These are phyloP conservation scores for Ceratocystis huliohia DNA, from an alignment of 2,329 filamentous ascomycete species.

Conservation along the genomic window DNA sequence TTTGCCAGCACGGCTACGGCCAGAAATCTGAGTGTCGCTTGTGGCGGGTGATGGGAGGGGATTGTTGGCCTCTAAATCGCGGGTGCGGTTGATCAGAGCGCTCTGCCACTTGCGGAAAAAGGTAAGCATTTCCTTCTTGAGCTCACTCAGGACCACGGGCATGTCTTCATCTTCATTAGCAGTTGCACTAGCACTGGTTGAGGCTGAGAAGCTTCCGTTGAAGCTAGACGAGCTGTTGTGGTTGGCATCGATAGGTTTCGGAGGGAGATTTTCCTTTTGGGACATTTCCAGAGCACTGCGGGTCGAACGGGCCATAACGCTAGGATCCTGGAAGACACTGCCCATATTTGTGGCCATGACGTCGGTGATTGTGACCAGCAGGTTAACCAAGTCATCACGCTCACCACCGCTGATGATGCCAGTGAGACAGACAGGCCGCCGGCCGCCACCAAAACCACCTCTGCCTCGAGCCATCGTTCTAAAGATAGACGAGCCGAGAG, in stretches of 20 bases:
- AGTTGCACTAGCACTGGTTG: conserved; percentile 21
- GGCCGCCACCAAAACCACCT: conserved; percentile 27
- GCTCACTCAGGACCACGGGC: conserved; percentile 40
- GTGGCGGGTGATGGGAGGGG: neutral
- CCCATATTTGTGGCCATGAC: conserved; percentile 41
- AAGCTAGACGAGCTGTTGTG: conserved; percentile 22
- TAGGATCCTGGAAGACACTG: conserved; percentile 34
- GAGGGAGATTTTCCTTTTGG: conserved; percentile 18
- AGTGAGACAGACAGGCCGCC: conserved; percentile 40
- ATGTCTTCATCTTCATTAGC: conserved; percentile 27
- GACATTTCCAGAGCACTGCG: conserved; percentile 8
- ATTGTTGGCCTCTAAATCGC: conserved; percentile 39
- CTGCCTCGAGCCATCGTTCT: conserved; percentile 32
- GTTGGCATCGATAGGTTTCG: conserved; percentile 18
- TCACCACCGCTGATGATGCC: conserved; percentile 37
- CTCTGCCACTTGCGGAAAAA: conserved; percentile 75
- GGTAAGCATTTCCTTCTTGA: conserved; percentile 55
- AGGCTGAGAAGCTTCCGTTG: conserved; percentile 4
- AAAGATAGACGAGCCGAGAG: neutral
- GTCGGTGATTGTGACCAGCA: conserved; percentile 42
- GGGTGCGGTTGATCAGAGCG: conserved; percentile 54
- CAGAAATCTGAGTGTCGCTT: conserved; percentile 19
- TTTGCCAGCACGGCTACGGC: conserved; percentile 29
- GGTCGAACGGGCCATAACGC: neutral
- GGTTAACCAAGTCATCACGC: conserved; percentile 39